These are phyloP conservation scores for Amanita thiersii DNA, from an alignment of 768 basidiomycete genomes.

Conservation along the genomic window DNA sequence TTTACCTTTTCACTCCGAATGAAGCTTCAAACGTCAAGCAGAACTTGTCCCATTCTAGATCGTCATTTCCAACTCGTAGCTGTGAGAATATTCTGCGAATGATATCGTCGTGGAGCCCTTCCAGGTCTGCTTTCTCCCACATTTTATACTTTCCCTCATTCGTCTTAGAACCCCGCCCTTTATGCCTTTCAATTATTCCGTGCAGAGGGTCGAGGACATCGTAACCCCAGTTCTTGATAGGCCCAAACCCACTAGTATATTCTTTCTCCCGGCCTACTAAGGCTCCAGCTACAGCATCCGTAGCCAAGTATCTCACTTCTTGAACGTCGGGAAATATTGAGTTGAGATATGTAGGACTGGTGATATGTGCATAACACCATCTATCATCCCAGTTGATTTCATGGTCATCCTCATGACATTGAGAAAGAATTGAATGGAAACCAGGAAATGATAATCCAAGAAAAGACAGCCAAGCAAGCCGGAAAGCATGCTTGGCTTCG, in stretches of 20 bases:
- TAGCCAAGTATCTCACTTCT: slow-evolving; percentile 25
- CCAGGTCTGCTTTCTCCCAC: slow-evolving; percentile 40
- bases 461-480: slow-evolving; percentile 63
- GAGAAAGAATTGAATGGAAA: slow-evolving; percentile 34
- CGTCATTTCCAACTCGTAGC: slow-evolving; percentile 37
- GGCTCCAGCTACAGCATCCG: slow-evolving; percentile 59
- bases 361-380: slow-evolving; percentile 49
- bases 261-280: slow-evolving; percentile 60
- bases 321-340: slow-evolving; percentile 41
- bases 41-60: slow-evolving; percentile 59
- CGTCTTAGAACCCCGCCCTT: slow-evolving; percentile 18
- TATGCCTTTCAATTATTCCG: slow-evolving; percentile 15
- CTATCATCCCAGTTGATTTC: slow-evolving; percentile 54
- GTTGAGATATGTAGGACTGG: slow-evolving; percentile 34
- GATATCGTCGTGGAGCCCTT: slow-evolving; percentile 38
- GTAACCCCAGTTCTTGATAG: slow-evolving; percentile 58
- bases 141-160: slow-evolving; percentile 16
- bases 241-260: slow-evolving; percentile 55
- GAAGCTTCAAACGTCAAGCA: slow-evolving; percentile 63
- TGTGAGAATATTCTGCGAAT: slow-evolving; percentile 53
- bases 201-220: slow-evolving; percentile 52
- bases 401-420: not conserved
- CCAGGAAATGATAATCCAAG: slow-evolving; percentile 70
- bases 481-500: slow-evolving; percentile 46
- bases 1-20: slow-evolving; percentile 48